These are phyloP conservation scores for Clonostachys chloroleuca DNA, from an alignment of 2,329 filamentous ascomycete genomes.

Conservation along the genomic window DNA sequence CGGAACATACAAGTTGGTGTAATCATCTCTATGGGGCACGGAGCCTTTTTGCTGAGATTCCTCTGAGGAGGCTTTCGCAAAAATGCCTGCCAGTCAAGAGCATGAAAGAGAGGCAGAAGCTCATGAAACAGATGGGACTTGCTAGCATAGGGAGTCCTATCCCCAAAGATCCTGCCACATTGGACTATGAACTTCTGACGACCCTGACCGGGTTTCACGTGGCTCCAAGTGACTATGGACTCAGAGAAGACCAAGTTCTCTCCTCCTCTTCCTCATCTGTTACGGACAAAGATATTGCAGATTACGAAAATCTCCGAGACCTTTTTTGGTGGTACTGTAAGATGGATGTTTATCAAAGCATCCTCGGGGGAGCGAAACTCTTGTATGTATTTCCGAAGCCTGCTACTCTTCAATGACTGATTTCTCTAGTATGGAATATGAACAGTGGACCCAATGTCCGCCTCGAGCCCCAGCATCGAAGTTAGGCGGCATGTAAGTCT, in stretches of 20 bases:
- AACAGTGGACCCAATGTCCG: slow-evolving; percentile 80
- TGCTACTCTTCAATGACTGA: slow-evolving; percentile 10
- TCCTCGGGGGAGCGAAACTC: slow-evolving; percentile 78
- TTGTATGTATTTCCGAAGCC: slow-evolving; percentile 57
- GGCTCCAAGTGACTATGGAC: slow-evolving; percentile 28
- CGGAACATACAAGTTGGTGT: slow-evolving; percentile 94
- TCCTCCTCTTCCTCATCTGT: slow-evolving; percentile 17
- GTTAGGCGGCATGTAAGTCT: slow-evolving; percentile 63
- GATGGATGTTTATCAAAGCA: slow-evolving; percentile 88
- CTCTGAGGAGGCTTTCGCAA: slow-evolving; percentile 69
- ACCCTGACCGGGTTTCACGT: slow-evolving; percentile 33
- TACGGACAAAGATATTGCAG: slow-evolving; percentile 62
- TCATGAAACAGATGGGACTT: not conserved
- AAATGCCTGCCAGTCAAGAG: slow-evolving; percentile 63
- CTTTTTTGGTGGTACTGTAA: slow-evolving; percentile 96
- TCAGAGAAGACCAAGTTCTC: slow-evolving; percentile 17
- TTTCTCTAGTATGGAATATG: slow-evolving; percentile 65
- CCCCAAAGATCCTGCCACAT: slow-evolving; percentile 24
- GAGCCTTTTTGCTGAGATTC: slow-evolving; percentile 77
- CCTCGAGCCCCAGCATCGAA: slow-evolving; percentile 77
- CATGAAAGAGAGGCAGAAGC: slow-evolving; percentile 6
- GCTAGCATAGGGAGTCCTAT: not conserved
- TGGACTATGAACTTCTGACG: slow-evolving; percentile 35
- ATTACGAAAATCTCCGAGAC: slow-evolving; percentile 78
- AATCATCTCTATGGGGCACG: slow-evolving; percentile 84